Conservation (phyloP, 108 stramenopile genomes). For the Hondaea fermentalgiana region DNA sequence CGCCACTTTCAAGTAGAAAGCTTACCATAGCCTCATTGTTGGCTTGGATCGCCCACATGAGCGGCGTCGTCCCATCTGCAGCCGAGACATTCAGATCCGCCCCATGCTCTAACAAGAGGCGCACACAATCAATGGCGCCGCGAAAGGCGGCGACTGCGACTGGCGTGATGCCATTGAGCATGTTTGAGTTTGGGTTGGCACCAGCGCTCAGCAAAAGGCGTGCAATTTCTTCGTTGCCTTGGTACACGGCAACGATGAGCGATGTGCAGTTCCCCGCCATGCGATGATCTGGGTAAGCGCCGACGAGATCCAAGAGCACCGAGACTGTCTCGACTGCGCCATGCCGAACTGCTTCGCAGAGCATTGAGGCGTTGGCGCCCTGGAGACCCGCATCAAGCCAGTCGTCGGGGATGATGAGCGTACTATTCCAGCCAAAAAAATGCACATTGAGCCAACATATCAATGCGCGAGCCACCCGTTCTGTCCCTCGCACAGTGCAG, state of each 20-base stretch:
- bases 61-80: background rate
- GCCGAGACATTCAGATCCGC: background rate
- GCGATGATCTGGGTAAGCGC: background rate
- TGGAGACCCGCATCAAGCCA: background rate
- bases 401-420: background rate
- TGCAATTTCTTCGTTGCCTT: background rate
- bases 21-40: background rate
- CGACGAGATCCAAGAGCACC: background rate
- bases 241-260: background rate
- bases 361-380: background rate
- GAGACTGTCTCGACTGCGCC: background rate
- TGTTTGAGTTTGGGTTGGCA: background rate
- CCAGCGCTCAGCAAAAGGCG: background rate
- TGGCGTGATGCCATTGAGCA: background rate
- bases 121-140: background rate
- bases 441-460: background rate
- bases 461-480: background rate
- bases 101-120: background rate
- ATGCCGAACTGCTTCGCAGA: background rate
- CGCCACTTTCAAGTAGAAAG: background rate
- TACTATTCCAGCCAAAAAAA: background rate
- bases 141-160: background rate
- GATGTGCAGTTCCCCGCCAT: background rate
- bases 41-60: constrained; percentile 1
- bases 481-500: background rate